Evolutionary conservation across 2,329 filamentous ascomycete species (phyloP), one percentile per base, ranked within the genome.

Genomic region (Xylaria sp.): DNA sequence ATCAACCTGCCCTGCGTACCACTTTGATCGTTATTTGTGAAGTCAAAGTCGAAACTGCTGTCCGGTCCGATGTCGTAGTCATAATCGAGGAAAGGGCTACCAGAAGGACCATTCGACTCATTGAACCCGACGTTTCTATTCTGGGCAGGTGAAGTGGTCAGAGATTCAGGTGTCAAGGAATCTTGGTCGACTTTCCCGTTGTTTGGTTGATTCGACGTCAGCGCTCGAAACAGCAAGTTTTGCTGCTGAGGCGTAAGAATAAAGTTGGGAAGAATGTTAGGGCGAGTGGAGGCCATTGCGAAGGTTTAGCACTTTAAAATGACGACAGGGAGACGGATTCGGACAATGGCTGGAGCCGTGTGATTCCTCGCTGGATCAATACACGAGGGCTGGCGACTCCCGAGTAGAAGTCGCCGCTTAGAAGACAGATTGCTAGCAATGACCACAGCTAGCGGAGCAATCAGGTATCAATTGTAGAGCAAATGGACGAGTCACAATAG

Each of bases 1-100:
- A 94, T 94, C 85, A 95, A 87, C 66, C 47, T 57, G 37, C 17
- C 63, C 5, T 63, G 60, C 15, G 37, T n/a, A 40, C 87, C 84
- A 59, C 84, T 82, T 38, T 88, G 83, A 63, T 86, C 80, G 55
- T 71, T 74, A 52, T 81, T 77, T 65, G 79, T 79, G 50, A 83
- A 82, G 58, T 92, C 89, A 67, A 94, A 94, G 70, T 93, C 91
- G 74, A 92, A 94, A 73, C 83, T 89, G 37, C 84, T 85, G 72
- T 94, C 91, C 62, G 82, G 82, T 62, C 94, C 92, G 61, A 92
- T 88, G 49, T 91, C 89, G 67, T 91, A 89, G 68, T 91, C 88
- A 71, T 93, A 95, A 67, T 97, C 92, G 61, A 96, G 83, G 72
- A 89, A 94, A 0, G 94, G 92, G 67, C 90, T 95, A 51, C 93